These are phyloP conservation scores for Triticum dicoccoides DNA, from an alignment of 176 grass and related monocot species.

Conservation along the genomic window DNA sequence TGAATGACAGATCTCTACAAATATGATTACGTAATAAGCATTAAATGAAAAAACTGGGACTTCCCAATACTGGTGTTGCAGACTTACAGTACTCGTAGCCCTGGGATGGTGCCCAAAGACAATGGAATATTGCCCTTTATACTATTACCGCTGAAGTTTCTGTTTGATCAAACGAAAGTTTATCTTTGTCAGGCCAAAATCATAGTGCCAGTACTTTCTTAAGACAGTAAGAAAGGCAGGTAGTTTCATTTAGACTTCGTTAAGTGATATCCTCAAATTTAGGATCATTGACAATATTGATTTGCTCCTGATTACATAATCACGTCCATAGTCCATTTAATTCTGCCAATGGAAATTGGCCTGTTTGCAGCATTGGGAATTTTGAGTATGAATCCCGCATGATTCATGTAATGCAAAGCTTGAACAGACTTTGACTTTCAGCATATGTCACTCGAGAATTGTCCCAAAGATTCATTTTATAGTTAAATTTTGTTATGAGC, in stretches of 20 bases:
- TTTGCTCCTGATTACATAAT: background rate
- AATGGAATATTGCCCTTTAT: slow-evolving; percentile 72
- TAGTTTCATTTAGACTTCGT: slow-evolving; percentile 6
- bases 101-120: slow-evolving; percentile 70
- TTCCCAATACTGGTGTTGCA: background rate
- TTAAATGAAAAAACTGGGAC: background rate
- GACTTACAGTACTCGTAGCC: slow-evolving; percentile 82
- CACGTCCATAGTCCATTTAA: background rate
- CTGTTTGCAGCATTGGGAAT: background rate
- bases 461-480: background rate
- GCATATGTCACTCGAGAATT: background rate
- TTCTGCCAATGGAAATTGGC: background rate
- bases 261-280: background rate
- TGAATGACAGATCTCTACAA: slow-evolving; percentile 89
- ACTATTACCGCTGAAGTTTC: slow-evolving; percentile 94
- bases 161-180: slow-evolving; percentile 26
- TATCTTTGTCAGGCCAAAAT: slow-evolving; percentile 23
- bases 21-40: background rate
- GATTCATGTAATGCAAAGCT: background rate
- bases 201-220: background rate
- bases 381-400: background rate
- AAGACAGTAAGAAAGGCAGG: background rate
- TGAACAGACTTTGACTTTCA: background rate
- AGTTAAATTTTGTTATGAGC: background rate
- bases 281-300: background rate